Evolutionary conservation across 768 basidiomycete genomes (phyloP), one percentile per base, ranked within the genome.

Genomic region (Termitomyces sp.): DNA sequence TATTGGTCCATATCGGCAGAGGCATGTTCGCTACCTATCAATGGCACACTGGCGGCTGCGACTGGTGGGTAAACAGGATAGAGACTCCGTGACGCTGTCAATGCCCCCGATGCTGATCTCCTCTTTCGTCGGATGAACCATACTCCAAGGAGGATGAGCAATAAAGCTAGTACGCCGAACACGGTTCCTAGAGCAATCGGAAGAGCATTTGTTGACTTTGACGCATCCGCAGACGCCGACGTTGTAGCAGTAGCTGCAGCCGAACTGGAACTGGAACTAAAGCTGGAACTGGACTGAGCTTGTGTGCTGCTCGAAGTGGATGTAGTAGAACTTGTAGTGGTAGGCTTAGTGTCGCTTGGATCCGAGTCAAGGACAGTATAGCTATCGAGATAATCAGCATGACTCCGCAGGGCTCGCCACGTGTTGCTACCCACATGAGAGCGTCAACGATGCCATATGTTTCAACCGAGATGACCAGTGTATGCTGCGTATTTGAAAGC

Each of bases 371-470:
- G 53, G 18, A 54, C 58, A 20, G 66, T 70, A 51, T 66, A 72
- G 47, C 70, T 72, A 28, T 5, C 37, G 9, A 47, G 18, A 45
- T 2, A 6, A 60, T 61, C 10, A 51, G 50, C 45, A 33, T 46
- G 22, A 47, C 9, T 22, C 15, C 51, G 28, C 31, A 34, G 60
- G 55, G 41, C 31, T 55, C 24, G 28, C n/a, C 51, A 49, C 48
- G 16, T 33, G 28, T 34, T 18, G n/a, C 4, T 28, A 68, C 72
- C 60, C 56, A 77, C 77, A 76, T 69, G 31, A 78, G 56, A 8
- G 69, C 71, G 64, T 78, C 77, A 5, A 78, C 72, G 20, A 77
- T 63, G 16, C 66, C 73, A 55, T 68, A 76, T n/a, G 67, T 60
- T 57, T 76, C 73, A n/a, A 75, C 72, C 8, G 73, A 77, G 34